Evolutionary conservation across 1,284 basidiomycete species (phyloP).

Genomic region (Naganishia sp.): DNA sequence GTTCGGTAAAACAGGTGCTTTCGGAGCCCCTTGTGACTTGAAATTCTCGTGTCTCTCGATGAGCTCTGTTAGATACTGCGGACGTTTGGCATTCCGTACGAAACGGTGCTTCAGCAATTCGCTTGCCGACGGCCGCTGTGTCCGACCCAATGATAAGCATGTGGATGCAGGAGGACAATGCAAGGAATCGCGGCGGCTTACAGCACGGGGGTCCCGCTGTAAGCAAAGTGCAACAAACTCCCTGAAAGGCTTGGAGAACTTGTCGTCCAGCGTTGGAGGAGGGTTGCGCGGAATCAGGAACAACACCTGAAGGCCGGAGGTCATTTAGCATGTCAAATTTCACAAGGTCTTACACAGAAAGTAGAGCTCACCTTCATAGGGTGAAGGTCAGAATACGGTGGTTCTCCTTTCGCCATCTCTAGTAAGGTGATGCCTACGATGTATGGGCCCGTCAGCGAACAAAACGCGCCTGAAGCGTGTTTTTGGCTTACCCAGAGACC

Average conservation of each 20-base stretch:
- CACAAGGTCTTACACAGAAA: not conserved
- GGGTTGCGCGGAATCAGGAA: conserved; percentile 98
- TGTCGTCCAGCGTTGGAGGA: conserved; percentile 79
- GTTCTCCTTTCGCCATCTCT: conserved; percentile 94
- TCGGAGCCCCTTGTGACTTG: conserved; percentile 65
- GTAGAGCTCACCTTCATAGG: conserved; percentile 81
- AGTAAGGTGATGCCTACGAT: conserved; percentile 82
- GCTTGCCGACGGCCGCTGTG: conserved; percentile 83
- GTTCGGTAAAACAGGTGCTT: conserved; percentile 48
- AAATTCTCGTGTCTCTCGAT: conserved; percentile 93
- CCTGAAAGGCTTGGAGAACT: conserved; percentile 85
- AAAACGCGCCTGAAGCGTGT: not conserved
- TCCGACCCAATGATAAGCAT: conserved; percentile 8
- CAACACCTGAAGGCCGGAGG: conserved; percentile 65
- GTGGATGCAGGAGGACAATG: not conserved
- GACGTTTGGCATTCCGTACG: conserved; percentile 89
- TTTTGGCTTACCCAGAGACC: conserved; percentile 69
- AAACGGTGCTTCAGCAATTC: conserved; percentile 96
- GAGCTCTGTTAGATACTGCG: conserved; percentile 87
- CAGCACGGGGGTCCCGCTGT: conserved; percentile 88
- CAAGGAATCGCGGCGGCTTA: conserved; percentile 52
- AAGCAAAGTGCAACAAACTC: conserved; percentile 93
- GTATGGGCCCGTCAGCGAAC: conserved; percentile 21
- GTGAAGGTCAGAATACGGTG: conserved; percentile 95
- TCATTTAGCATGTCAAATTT: conserved; percentile 1